These are phyloP conservation scores for Hemisphaericaspora xylanilytica DNA, from an alignment of 1,139 yeast genomes.

Conservation along the genomic window DNA sequence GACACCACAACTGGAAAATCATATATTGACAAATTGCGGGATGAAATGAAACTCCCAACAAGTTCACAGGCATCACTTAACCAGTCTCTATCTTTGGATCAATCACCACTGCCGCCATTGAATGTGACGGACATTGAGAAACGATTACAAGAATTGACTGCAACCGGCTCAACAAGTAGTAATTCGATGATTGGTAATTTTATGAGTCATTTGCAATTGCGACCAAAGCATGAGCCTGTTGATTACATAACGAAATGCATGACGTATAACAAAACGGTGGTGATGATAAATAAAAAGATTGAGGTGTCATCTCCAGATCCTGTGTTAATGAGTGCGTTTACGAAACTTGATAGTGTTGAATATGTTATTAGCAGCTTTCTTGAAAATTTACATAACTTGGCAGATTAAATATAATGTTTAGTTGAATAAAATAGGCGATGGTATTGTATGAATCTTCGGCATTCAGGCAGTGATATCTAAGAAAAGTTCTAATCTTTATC, in stretches of 20 bases:
- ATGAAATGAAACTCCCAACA: conserved; percentile 37
- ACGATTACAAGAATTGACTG: conserved; percentile 7
- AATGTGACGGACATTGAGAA: conserved; percentile 10
- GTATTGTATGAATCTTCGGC: no score
- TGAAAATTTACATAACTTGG: conserved; percentile 17
- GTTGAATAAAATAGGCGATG: no score
- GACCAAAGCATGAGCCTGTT: conserved; percentile 34
- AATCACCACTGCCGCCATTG: conserved; percentile 3
- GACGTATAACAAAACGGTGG: conserved; percentile 41
- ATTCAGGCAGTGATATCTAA: neutral
- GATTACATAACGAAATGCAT: conserved; percentile 47
- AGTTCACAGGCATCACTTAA: conserved; percentile 10
- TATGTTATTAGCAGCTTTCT: conserved; percentile 32
- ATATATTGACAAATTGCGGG: conserved; percentile 41
- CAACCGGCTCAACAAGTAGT: neutral
- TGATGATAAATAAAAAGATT: conserved; percentile 41
- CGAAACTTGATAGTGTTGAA: conserved; percentile 45
- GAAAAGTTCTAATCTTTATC: no score
- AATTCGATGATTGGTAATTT: conserved; percentile 23
- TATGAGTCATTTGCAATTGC: conserved; percentile 29
- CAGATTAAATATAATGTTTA: conserved; percentile 1
- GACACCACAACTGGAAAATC: conserved; percentile 31
- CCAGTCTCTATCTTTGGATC: neutral
- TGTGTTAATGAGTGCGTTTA: conserved; percentile 41
- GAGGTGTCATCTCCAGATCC: conserved; percentile 48